These are phyloP conservation scores for Pleomassaria siparia DNA, from an alignment of 2,329 filamentous ascomycete genomes.

Conservation along the genomic window DNA sequence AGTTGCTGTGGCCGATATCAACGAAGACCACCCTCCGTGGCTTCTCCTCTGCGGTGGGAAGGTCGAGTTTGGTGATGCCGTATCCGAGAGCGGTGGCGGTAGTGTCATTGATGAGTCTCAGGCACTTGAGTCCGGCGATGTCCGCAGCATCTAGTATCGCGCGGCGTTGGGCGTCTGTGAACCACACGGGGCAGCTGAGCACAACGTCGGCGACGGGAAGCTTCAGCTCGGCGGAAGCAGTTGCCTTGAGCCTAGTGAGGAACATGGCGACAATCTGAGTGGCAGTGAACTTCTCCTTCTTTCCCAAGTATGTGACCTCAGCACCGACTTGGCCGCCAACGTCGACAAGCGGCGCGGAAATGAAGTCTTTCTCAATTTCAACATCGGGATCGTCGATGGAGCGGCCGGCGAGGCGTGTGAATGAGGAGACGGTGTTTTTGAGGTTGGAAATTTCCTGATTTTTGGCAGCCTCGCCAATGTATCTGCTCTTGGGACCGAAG, in stretches of 20 bases:
- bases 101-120: slow-evolving; percentile 96
- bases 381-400: slow-evolving; percentile 87
- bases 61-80: slow-evolving; percentile 96
- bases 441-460: slow-evolving; percentile 99
- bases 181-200: slow-evolving; percentile 94
- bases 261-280: slow-evolving; percentile 95
- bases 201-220: slow-evolving; percentile 91
- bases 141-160: slow-evolving; percentile 88
- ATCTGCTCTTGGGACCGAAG: slow-evolving; percentile 91
- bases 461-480: slow-evolving; percentile 93
- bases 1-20: slow-evolving; percentile 96
- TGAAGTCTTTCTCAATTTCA: slow-evolving; percentile 86
- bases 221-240: slow-evolving; percentile 82
- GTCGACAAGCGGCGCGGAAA: slow-evolving; percentile 83
- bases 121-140: slow-evolving; percentile 87
- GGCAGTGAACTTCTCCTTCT: slow-evolving; percentile 94
- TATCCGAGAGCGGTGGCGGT: slow-evolving; percentile 94
- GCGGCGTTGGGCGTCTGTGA: slow-evolving; percentile 90
- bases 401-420: slow-evolving; percentile 92
- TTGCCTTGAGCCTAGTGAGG: slow-evolving; percentile 90
- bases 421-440: slow-evolving; percentile 93
- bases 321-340: slow-evolving; percentile 92
- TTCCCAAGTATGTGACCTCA: slow-evolving; percentile 88
- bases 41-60: slow-evolving; percentile 85
- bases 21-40: slow-evolving; percentile 87